Conservation (phyloP, 2,329 filamentous ascomycete genomes). For the Penicillium sp. region DNA sequence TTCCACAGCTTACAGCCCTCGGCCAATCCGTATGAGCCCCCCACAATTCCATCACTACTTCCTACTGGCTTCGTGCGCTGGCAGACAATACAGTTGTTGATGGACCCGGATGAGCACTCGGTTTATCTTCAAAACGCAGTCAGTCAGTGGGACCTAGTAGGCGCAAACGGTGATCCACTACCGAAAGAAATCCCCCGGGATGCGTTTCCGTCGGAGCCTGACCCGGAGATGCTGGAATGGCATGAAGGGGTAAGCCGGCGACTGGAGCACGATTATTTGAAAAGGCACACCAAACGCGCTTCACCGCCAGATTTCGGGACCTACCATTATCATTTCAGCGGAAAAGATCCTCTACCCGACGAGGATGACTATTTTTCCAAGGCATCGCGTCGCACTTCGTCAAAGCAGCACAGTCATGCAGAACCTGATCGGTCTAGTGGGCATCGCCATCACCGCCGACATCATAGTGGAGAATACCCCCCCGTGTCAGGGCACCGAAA, state of each 20-base stretch:
- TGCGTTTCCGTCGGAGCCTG: constrained; percentile 70
- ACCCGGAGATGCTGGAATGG: constrained; percentile 82
- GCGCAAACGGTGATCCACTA: constrained; percentile 63
- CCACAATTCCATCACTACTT: constrained; percentile 80
- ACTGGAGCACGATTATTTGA: constrained; percentile 62
- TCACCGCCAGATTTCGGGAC: constrained; percentile 34
- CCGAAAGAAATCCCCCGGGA: constrained; percentile 66
- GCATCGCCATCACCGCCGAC: constrained; percentile 25
- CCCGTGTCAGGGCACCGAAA: constrained; percentile 18
- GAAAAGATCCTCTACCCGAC: constrained; percentile 32
- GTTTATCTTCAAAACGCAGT: constrained; percentile 80
- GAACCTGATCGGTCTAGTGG: constrained; percentile 23
- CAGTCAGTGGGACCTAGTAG: constrained; percentile 70
- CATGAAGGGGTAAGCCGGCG: constrained; percentile 74
- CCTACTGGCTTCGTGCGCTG: constrained; percentile 84
- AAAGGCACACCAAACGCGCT: constrained; percentile 37
- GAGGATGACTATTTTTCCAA: constrained; percentile 23
- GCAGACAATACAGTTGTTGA: constrained; percentile 86
- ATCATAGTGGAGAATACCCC: constrained; percentile 25
- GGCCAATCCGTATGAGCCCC: constrained; percentile 67
- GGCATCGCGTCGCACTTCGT: constrained; percentile 11
- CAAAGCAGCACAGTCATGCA: constrained; percentile 18
- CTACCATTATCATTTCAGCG: constrained; percentile 32
- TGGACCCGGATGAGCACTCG: constrained; percentile 86
- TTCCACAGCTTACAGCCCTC: constrained; percentile 82